These are phyloP conservation scores for Monosporascus sp. DNA, from an alignment of 2,329 filamentous ascomycete species.

Conservation along the genomic window DNA sequence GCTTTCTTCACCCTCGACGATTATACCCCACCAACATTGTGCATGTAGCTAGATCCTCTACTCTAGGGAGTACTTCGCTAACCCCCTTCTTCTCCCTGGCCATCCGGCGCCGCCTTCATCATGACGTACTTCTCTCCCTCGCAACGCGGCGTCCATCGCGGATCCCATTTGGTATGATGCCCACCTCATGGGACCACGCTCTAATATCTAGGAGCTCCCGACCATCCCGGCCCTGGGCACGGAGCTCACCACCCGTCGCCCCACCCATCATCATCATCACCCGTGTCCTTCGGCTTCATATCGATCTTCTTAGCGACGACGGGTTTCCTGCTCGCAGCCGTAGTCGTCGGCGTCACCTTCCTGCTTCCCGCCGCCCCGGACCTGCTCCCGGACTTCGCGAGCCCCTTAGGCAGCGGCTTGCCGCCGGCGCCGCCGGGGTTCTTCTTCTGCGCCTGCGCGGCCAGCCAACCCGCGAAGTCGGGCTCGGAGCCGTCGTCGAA, in stretches of 20 bases:
- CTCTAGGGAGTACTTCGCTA: too few species aligned
- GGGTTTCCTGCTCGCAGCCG: constrained; percentile 37
- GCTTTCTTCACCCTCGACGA: too few species aligned
- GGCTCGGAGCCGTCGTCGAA: constrained; percentile 85
- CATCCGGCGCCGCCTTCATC: too few species aligned
- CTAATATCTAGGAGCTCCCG: too few species aligned
- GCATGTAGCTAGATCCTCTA: too few species aligned
- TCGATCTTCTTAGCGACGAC: constrained; percentile 61
- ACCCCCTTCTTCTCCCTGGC: too few species aligned
- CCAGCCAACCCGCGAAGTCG: constrained; percentile 93
- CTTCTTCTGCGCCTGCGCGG: constrained; percentile 75
- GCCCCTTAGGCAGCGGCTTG: constrained; percentile 76
- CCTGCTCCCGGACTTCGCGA: constrained; percentile 51
- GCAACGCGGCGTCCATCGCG: too few species aligned
- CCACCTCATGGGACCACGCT: too few species aligned
- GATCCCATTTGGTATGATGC: too few species aligned
- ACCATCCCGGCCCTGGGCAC: too few species aligned
- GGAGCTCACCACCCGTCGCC: constrained; percentile 54
- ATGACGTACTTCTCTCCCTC: too few species aligned
- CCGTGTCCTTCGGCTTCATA: constrained; percentile 56
- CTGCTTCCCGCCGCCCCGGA: constrained; percentile 22
- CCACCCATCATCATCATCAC: constrained; percentile 57
- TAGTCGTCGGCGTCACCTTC: constrained; percentile 29
- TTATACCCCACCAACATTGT: too few species aligned
- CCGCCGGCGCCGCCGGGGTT: constrained; percentile 24